These are phyloP conservation scores for Avena eriantha DNA, from an alignment of 176 grass and related monocot genomes.

Conservation along the genomic window DNA sequence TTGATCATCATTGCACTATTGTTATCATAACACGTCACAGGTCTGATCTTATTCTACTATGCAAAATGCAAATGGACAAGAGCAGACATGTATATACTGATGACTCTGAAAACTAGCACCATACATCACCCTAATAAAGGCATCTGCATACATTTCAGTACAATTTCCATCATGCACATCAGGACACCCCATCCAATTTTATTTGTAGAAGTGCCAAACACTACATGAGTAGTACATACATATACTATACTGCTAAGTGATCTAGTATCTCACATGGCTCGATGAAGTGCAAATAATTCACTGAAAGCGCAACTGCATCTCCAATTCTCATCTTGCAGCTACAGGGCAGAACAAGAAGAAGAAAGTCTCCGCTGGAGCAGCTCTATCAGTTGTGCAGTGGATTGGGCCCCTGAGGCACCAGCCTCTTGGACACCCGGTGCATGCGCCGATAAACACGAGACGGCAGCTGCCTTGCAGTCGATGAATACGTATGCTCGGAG, in stretches of 20 bases:
- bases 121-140: neutral
- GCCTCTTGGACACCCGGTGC: constrained; percentile 60
- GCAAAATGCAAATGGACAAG: constrained; percentile 46
- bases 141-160: constrained; percentile 23
- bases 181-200: neutral
- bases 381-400: constrained; percentile 78
- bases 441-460: constrained; percentile 18
- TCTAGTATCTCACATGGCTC: constrained; percentile 2
- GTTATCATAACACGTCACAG: constrained; percentile 9
- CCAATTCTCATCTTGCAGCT: neutral
- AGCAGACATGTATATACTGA: neutral
- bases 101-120: constrained; percentile 32
- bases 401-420: constrained; percentile 82
- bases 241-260: neutral
- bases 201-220: neutral
- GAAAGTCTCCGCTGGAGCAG: neutral
- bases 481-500: neutral
- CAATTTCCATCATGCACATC: neutral
- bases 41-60: constrained; percentile 35
- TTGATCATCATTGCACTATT: constrained; percentile 28
- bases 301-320: neutral
- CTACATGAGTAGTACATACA: neutral
- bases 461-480: neutral
- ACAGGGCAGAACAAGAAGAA: neutral
- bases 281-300: neutral